A percentile compares a stretch with the other conserved stretches of the same genome.
Evolutionary conservation across 164 flowering plant genomes (phyloP).

Genomic region (Macadamia integrifolia): DNA sequence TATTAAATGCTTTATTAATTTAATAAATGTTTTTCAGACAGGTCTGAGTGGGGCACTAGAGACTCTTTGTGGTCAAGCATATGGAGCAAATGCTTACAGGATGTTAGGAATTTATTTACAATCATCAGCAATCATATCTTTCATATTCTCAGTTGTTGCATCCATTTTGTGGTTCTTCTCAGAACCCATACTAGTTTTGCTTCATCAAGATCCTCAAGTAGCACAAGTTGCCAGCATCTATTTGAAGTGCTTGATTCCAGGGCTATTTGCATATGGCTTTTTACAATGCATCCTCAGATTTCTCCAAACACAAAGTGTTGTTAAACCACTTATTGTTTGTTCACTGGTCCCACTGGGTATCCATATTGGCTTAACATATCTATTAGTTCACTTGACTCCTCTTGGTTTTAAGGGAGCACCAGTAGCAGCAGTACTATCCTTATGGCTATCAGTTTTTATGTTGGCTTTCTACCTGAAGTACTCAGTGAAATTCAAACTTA

Average conservation of each 20-base stretch:
- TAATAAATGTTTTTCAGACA: conserved; percentile 27
- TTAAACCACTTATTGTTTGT: conserved; percentile 51
- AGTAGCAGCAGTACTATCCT: conserved; percentile 57
- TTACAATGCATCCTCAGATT: conserved; percentile 69
- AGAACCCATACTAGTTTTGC: conserved; percentile 47
- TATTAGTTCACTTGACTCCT: conserved; percentile 39
- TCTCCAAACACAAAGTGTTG: conserved; percentile 71
- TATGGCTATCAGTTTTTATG: conserved; percentile 65
- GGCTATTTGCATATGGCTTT: conserved; percentile 65
- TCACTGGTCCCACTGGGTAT: conserved; percentile 46
- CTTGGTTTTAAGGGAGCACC: conserved; percentile 72
- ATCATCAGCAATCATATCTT: conserved; percentile 59
- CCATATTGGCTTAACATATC: conserved; percentile 54
- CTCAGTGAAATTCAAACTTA: conserved; percentile 40
- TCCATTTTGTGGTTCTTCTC: conserved; percentile 69
- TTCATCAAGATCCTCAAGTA: conserved; percentile 60
- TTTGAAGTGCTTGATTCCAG: conserved; percentile 56
- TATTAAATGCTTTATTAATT: too few species aligned
- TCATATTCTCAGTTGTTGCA: conserved; percentile 41
- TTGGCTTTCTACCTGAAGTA: conserved; percentile 44
- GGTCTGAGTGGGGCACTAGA: conserved; percentile 90
- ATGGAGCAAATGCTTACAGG: conserved; percentile 58
- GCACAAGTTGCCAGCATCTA: conserved; percentile 52
- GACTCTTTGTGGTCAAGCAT: conserved; percentile 91
- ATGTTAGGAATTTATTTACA: conserved; percentile 78